These are phyloP conservation scores for Nissolia schottii DNA, from an alignment of 306 rosid species.

Conservation along the genomic window DNA sequence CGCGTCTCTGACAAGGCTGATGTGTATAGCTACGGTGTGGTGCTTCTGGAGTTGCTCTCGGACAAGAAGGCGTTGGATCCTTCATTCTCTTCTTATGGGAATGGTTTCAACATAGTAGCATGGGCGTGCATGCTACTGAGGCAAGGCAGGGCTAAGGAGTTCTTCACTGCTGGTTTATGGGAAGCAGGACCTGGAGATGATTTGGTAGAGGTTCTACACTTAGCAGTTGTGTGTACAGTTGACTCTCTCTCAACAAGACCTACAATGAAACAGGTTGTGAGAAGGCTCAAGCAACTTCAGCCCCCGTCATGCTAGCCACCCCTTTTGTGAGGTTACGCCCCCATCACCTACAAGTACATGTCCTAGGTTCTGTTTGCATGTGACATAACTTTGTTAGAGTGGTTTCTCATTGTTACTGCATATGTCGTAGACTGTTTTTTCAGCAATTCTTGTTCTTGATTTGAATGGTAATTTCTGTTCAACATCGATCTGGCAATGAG, in stretches of 20 bases:
- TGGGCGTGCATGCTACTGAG: slow-evolving; percentile 86
- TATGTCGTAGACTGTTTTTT: too few relatives aligned
- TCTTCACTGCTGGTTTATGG: slow-evolving; percentile 83
- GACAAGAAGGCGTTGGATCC: slow-evolving; percentile 95
- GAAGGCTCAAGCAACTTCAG: slow-evolving; percentile 90
- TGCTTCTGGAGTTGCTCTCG: slow-evolving; percentile 83
- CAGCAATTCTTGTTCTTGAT: too few relatives aligned
- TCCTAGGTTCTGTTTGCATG: too few relatives aligned
- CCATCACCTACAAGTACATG: too few relatives aligned
- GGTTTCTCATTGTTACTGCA: too few relatives aligned
- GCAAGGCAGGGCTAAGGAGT: slow-evolving; percentile 84
- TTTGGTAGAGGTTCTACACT: slow-evolving; percentile 80
- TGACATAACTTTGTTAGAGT: too few relatives aligned
- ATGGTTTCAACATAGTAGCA: slow-evolving; percentile 90
- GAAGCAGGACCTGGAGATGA: slow-evolving; percentile 78
- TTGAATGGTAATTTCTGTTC: too few relatives aligned
- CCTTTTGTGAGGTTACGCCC: slow-evolving; percentile 13
- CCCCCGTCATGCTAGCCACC: slow-evolving; percentile 72
- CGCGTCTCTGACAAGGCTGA: slow-evolving; percentile 96
- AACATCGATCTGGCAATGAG: too few relatives aligned
- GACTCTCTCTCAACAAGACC: slow-evolving; percentile 90
- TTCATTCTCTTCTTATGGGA: slow-evolving; percentile 77
- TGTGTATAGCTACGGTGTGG: slow-evolving; percentile 97
- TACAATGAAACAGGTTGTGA: slow-evolving; percentile 82
- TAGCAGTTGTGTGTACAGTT: slow-evolving; percentile 86